A percentile compares a stretch with the other conserved stretches of the same genome.
phyloP scores from a whole-genome alignment of 495 filamentous ascomycete genomes.

The Gamarada debralockiae region DNA sequence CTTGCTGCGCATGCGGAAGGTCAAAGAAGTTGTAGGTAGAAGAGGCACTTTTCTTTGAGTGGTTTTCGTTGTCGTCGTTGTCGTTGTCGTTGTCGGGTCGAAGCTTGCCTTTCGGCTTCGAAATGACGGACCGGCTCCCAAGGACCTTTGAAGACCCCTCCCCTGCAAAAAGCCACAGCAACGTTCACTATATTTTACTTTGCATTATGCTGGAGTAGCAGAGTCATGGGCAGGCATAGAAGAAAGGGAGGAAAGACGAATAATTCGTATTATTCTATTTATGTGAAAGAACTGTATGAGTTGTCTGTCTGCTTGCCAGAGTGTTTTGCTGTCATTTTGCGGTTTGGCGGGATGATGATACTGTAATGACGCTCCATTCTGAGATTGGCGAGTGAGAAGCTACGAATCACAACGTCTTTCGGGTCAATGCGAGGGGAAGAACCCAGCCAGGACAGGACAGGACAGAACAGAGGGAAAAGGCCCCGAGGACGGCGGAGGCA shows the following conservation, averaged over 20 bases:
- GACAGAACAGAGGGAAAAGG: too few relatives aligned
- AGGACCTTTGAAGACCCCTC: background rate
- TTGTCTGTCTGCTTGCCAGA: conserved; percentile 3
- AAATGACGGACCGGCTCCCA: background rate
- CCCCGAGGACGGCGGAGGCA: too few relatives aligned
- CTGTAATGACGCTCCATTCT: background rate
- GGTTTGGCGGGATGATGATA: conserved; percentile 1
- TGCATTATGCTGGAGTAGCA: background rate
- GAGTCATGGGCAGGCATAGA: too few relatives aligned
- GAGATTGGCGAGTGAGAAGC: conserved; percentile 15
- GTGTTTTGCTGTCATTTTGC: conserved; percentile 9
- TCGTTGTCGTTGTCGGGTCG: background rate
- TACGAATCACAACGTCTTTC: background rate
- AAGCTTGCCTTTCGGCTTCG: background rate
- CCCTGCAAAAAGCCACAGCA: background rate
- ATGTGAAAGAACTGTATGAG: conserved; percentile 7
- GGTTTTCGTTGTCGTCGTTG: background rate
- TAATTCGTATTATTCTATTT: background rate
- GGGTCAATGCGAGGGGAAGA: conserved; percentile 5
- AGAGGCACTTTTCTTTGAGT: too few relatives aligned
- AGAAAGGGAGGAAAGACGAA: too few relatives aligned
- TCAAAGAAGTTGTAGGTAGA: too few relatives aligned
- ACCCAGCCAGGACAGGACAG: too few relatives aligned
- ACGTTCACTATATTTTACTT: background rate
- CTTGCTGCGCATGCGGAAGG: too few relatives aligned